phyloP scores from a whole-genome alignment of 1,139 yeast species.

The Hyphopichia buzzinii region DNA sequence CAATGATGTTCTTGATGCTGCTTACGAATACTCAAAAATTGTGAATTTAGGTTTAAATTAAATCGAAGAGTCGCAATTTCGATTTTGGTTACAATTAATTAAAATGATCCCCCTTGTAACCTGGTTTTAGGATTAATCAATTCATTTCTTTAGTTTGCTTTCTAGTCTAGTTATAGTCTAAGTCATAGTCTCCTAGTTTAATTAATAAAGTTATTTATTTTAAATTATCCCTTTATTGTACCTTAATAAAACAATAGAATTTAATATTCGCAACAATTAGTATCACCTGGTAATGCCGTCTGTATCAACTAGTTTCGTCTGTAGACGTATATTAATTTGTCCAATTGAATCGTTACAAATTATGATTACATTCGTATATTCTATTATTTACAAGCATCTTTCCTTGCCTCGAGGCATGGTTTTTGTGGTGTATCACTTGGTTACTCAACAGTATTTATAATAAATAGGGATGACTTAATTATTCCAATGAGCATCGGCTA shows the following conservation, averaged over 20 bases:
- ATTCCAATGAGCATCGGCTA: conserved; percentile 35
- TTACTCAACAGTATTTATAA: too few species aligned
- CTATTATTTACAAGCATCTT: not conserved
- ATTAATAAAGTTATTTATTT: not conserved
- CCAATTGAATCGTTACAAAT: not conserved
- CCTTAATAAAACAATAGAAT: not conserved
- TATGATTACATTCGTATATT: not conserved
- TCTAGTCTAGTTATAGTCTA: not conserved
- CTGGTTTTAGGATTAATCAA: not conserved
- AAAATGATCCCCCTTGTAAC: too few species aligned
- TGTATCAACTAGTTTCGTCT: too few species aligned
- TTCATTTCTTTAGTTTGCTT: not conserved
- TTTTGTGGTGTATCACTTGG: too few species aligned
- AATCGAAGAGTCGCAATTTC: too few species aligned
- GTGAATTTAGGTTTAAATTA: too few species aligned
- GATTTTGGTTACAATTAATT: too few species aligned
- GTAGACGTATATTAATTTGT: too few species aligned
- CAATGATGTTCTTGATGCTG: not conserved
- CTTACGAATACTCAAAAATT: too few species aligned
- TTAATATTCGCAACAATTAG: not conserved
- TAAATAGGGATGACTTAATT: not conserved
- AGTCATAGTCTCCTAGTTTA: conserved; percentile 1
- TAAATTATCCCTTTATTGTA: not conserved
- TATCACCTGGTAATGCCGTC: not conserved
- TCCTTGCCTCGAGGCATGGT: not conserved